phyloP scores from a whole-genome alignment of 1,139 yeast species.

The Hansenula lynferdii region DNA sequence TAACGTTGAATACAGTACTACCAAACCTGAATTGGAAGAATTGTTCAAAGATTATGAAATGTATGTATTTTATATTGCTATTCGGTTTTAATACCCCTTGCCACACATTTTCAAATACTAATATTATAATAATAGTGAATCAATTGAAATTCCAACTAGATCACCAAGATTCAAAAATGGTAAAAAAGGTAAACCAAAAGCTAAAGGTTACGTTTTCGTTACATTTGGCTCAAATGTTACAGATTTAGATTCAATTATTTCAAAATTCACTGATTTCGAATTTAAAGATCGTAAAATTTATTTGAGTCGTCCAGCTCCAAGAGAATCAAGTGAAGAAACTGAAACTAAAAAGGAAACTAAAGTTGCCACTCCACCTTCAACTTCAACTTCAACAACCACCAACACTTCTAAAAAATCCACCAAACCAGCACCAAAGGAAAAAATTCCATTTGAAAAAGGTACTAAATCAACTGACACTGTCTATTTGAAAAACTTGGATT shows the following conservation, averaged over 20 bases:
- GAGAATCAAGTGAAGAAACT: neutral
- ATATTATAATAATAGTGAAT: neutral
- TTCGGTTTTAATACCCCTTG: neutral
- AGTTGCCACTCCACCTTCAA: slow-evolving; percentile 6
- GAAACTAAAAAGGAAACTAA: neutral
- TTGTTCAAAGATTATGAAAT: slow-evolving; percentile 20
- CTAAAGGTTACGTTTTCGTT: slow-evolving; percentile 21
- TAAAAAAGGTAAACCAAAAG: slow-evolving; percentile 6
- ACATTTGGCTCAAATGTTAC: slow-evolving; percentile 14
- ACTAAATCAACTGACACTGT: slow-evolving; percentile 49
- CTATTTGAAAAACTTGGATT: slow-evolving; percentile 55
- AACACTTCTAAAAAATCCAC: slow-evolving; percentile 10
- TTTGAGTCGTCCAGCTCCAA: slow-evolving; percentile 11
- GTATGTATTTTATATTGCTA: too few species aligned
- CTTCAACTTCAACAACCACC: slow-evolving; percentile 7
- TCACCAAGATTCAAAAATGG: slow-evolving; percentile 7
- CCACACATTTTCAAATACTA: neutral
- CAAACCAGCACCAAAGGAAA: slow-evolving; percentile 17
- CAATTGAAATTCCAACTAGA: slow-evolving; percentile 16
- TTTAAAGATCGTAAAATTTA: slow-evolving; percentile 22
- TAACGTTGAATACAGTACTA: slow-evolving; percentile 19
- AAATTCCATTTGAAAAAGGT: slow-evolving; percentile 45
- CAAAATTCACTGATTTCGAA: slow-evolving; percentile 19
- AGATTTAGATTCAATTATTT: slow-evolving; percentile 18
- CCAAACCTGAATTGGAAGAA: slow-evolving; percentile 17